Percentiles rank a stretch among this genome's conserved stretches.
Evolutionary conservation across 352 stramenopile genomes (phyloP).

Genomic region (Phytophthora foliorum): DNA sequence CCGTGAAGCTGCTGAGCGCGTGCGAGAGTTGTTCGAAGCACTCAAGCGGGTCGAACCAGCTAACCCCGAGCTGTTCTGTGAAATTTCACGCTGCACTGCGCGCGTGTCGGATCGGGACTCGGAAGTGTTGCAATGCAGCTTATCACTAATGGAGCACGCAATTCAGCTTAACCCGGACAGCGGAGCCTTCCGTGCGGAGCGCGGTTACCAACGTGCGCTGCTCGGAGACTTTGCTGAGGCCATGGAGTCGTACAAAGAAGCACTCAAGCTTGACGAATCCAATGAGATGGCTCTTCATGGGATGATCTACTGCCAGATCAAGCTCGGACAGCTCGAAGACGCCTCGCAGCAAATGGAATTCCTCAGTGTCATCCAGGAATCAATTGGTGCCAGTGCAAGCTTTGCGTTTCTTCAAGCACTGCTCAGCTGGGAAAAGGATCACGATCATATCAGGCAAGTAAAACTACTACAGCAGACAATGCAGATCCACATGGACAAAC

Average conservation of each 20-base stretch:
- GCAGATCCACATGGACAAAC: constrained; percentile 85
- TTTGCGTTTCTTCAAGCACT: constrained; percentile 91
- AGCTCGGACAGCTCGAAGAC: constrained; percentile 88
- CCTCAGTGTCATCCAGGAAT: constrained; percentile 91
- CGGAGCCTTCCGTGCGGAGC: constrained; percentile 75
- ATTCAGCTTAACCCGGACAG: constrained; percentile 69
- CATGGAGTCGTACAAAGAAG: constrained; percentile 90
- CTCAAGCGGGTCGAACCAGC: constrained; percentile 78
- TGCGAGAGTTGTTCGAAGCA: constrained; percentile 71
- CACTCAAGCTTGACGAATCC: constrained; percentile 86
- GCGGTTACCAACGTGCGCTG: constrained; percentile 80
- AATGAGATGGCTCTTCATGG: constrained; percentile 91
- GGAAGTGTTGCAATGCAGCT: constrained; percentile 79
- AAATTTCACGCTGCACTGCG: constrained; percentile 69
- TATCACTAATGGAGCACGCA: constrained; percentile 75
- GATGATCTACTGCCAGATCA: constrained; percentile 94
- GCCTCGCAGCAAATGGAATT: constrained; percentile 94
- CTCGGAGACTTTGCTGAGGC: constrained; percentile 82
- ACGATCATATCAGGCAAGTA: constrained; percentile 72
- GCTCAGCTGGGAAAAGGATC: constrained; percentile 84
- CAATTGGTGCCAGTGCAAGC: constrained; percentile 75
- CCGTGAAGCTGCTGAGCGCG: constrained; percentile 62
- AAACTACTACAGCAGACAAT: constrained; percentile 81
- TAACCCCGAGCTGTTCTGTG: constrained; percentile 74
- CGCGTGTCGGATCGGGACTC: constrained; percentile 71